These are phyloP conservation scores for Orbilia ellipsospora DNA, from an alignment of 2,329 filamentous ascomycete genomes.

Conservation along the genomic window DNA sequence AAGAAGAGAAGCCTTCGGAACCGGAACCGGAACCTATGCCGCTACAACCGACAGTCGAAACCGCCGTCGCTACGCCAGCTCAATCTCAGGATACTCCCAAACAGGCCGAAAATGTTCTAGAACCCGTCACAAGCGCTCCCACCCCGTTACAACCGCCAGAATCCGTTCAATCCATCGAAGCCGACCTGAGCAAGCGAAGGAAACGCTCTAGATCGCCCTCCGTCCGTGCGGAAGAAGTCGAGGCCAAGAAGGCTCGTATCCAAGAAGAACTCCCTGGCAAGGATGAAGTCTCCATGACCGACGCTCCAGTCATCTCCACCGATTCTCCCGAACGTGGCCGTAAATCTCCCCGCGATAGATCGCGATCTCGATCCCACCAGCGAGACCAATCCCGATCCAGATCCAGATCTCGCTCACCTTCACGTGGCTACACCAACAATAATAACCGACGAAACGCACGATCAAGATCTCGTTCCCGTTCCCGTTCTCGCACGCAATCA, in stretches of 20 bases:
- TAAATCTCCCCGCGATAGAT: slow-evolving; percentile 30
- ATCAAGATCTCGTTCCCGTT: slow-evolving; percentile 26
- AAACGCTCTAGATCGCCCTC: slow-evolving; percentile 51
- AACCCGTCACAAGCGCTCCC: slow-evolving; percentile 45
- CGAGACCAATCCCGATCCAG: not conserved
- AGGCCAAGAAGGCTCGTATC: slow-evolving; percentile 50
- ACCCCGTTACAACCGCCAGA: slow-evolving; percentile 48
- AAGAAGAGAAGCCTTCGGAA: slow-evolving; percentile 56
- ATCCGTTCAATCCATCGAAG: slow-evolving; percentile 41
- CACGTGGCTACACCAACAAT: slow-evolving; percentile 7
- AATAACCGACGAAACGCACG: slow-evolving; percentile 10
- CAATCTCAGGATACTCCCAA: slow-evolving; percentile 32
- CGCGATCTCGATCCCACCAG: slow-evolving; percentile 18
- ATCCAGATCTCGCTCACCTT: slow-evolving; percentile 21
- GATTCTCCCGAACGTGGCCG: slow-evolving; percentile 37
- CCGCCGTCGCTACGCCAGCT: slow-evolving; percentile 29
- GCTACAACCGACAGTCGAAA: slow-evolving; percentile 31
- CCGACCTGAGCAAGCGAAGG: slow-evolving; percentile 35
- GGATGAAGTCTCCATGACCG: slow-evolving; percentile 46
- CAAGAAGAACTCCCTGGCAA: slow-evolving; percentile 34
- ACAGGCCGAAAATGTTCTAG: slow-evolving; percentile 56
- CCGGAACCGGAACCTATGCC: slow-evolving; percentile 18
- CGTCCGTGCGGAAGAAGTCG: slow-evolving; percentile 36
- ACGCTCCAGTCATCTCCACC: slow-evolving; percentile 45
- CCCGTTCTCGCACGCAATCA: slow-evolving; percentile 17